Percentiles rank a stretch among this genome's conserved stretches.
Evolutionary conservation across 1,284 basidiomycete species (phyloP).

Genomic region (Irpex sp.): DNA sequence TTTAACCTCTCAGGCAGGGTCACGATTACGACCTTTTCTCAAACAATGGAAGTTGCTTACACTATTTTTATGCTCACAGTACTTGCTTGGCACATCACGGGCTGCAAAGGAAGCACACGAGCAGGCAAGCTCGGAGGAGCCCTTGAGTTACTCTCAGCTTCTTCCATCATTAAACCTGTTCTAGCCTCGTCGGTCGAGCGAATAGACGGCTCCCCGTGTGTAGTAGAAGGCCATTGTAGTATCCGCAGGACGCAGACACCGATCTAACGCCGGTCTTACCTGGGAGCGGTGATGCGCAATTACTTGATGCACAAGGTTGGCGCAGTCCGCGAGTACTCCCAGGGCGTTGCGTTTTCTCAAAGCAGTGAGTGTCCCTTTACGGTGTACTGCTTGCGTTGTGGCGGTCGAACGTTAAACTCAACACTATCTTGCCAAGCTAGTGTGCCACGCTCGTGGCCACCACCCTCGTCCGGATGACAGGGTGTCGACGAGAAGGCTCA

Average conservation of each 20-base stretch:
- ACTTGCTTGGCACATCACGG: background rate
- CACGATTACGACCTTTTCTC: background rate
- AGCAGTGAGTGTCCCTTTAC: background rate
- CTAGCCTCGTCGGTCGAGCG: background rate
- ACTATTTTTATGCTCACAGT: background rate
- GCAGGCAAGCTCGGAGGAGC: background rate
- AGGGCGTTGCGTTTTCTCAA: background rate
- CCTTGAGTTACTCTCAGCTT: background rate
- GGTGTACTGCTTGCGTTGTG: background rate
- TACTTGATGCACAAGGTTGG: background rate
- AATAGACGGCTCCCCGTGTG: background rate
- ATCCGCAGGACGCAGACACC: background rate
- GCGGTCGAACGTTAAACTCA: background rate
- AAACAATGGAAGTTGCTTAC: background rate
- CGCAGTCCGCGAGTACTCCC: background rate
- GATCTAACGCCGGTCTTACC: background rate
- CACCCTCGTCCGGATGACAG: background rate
- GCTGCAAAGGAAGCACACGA: background rate
- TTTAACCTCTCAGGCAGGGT: background rate
- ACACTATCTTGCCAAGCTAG: background rate
- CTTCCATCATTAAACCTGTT: background rate
- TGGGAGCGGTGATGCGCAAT: background rate
- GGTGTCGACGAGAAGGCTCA: background rate
- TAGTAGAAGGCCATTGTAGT: background rate
- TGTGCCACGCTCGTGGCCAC: background rate